These are phyloP conservation scores for Zopfia rhizophila DNA, from an alignment of 2,329 filamentous ascomycete species.

Conservation along the genomic window DNA sequence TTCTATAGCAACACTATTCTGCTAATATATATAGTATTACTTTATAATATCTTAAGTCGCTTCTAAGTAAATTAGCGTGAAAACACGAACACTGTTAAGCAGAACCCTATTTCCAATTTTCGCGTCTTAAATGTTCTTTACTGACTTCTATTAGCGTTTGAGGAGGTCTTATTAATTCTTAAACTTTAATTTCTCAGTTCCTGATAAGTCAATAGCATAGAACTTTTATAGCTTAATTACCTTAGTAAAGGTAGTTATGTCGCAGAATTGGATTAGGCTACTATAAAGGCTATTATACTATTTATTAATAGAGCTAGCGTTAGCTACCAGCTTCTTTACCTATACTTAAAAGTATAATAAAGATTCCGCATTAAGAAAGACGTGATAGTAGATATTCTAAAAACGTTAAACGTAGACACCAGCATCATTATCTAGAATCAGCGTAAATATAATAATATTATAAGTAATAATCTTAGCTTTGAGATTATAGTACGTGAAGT, in stretches of 20 bases:
- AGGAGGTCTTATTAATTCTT: background rate
- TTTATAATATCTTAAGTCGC: conserved; percentile 17
- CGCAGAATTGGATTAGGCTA: conserved; percentile 59
- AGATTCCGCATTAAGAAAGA: conserved; percentile 56
- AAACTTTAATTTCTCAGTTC: background rate
- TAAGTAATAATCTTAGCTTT: conserved; percentile 64
- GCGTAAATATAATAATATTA: conserved; percentile 64
- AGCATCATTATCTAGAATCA: conserved; percentile 58
- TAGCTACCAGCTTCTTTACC: conserved; percentile 54
- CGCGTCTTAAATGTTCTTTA: background rate
- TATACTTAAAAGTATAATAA: conserved; percentile 55
- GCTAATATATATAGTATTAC: conserved; percentile 39
- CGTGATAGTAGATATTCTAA: conserved; percentile 68
- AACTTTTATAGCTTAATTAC: conserved; percentile 55
- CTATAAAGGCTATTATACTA: conserved; percentile 63
- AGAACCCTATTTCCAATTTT: background rate
- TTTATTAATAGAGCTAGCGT: conserved; percentile 51
- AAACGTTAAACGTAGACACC: conserved; percentile 40
- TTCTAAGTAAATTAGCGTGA: conserved; percentile 34
- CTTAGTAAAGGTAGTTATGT: conserved; percentile 57
- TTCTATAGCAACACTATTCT: conserved; percentile 30
- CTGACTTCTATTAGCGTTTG: conserved; percentile 8
- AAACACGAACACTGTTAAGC: conserved; percentile 26
- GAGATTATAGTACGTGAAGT: conserved; percentile 66
- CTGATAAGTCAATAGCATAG: conserved; percentile 34